A percentile compares a stretch with the other conserved stretches of the same genome.
Evolutionary conservation across 257 asterid genomes (phyloP).

Genomic region (Pogostemon cablin): DNA sequence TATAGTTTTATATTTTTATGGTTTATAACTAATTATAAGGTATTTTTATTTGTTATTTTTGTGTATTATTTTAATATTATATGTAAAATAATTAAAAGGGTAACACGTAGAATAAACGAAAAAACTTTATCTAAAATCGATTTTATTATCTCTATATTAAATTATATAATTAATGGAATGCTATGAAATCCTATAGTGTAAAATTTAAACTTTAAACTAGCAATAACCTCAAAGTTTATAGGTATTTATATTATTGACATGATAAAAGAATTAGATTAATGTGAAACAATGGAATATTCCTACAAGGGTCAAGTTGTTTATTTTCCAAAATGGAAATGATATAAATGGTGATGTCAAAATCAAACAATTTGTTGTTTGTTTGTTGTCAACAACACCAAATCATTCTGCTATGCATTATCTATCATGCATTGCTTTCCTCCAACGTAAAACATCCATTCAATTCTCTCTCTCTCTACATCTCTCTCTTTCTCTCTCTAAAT

Average conservation of each 20-base stretch:
- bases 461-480: constrained; percentile 13
- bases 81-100: too few species aligned
- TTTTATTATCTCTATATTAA: too few species aligned
- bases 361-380: constrained; percentile 34
- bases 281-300: constrained; percentile 20
- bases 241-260: constrained; percentile 1
- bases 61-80: not conserved
- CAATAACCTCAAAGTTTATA: too few species aligned
- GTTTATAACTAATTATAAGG: too few species aligned
- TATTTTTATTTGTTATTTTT: not conserved
- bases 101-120: too few species aligned
- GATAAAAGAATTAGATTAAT: not conserved
- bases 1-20: not conserved
- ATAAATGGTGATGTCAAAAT: constrained; percentile 26
- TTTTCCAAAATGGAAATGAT: not conserved
- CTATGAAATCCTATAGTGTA: too few species aligned
- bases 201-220: too few species aligned
- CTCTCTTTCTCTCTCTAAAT: constrained; percentile 25
- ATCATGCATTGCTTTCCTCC: constrained; percentile 60
- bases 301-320: not conserved
- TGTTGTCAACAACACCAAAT: constrained; percentile 40
- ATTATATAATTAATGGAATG: too few species aligned
- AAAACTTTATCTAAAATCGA: too few species aligned
- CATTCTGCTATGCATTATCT: constrained; percentile 46
- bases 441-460: constrained; percentile 41